These are phyloP conservation scores for Populus hybrid DNA, from an alignment of 441 rosid species.

Conservation along the genomic window DNA sequence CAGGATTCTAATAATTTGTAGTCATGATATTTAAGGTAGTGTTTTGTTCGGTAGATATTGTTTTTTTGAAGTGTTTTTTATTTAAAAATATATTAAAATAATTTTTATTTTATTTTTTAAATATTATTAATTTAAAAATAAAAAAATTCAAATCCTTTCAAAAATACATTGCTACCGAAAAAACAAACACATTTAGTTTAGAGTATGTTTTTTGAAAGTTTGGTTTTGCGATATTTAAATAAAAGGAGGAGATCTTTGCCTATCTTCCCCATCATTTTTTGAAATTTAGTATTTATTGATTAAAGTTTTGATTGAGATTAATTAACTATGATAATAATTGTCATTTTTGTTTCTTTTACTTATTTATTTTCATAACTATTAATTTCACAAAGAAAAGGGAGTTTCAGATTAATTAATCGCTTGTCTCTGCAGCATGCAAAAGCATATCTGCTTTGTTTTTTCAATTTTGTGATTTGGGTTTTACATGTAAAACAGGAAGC, in stretches of 20 bases:
- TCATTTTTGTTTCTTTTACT: neutral
- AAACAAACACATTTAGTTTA: too few relatives aligned
- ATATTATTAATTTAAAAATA: too few relatives aligned
- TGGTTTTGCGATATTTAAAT: neutral
- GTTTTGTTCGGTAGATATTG: too few relatives aligned
- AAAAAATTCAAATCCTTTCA: too few relatives aligned
- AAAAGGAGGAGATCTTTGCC: neutral
- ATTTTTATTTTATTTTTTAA: too few relatives aligned
- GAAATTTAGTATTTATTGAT: neutral
- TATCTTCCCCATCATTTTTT: neutral
- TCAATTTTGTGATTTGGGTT: neutral
- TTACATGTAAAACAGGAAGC: slow-evolving; percentile 54
- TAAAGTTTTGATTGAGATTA: neutral
- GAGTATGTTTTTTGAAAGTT: neutral
- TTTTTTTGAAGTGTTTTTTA: too few relatives aligned
- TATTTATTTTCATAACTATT: neutral
- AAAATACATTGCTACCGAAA: too few relatives aligned
- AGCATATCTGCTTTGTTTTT: neutral
- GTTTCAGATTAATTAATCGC: neutral
- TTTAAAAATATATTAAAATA: too few relatives aligned
- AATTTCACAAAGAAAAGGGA: neutral
- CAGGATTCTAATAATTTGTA: neutral
- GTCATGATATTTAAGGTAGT: neutral
- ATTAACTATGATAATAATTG: too few relatives aligned
- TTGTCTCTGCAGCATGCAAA: neutral